phyloP scores from a whole-genome alignment of 2,329 filamentous ascomycete genomes.

The Xylariaceae sp. region DNA sequence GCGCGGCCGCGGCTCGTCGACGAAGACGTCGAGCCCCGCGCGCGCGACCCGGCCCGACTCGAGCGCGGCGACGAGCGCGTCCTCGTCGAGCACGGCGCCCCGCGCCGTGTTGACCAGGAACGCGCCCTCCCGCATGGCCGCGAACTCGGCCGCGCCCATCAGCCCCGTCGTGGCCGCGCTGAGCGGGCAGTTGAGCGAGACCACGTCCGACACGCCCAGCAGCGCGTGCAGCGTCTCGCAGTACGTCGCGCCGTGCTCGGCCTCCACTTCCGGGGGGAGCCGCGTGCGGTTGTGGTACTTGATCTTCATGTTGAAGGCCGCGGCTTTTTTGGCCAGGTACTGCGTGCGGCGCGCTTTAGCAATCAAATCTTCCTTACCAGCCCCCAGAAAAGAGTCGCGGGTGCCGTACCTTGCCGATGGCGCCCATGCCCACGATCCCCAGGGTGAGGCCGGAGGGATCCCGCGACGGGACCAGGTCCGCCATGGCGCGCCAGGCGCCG shows the following conservation, averaged over 20 bases:
- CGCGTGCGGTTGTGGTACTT: constrained; percentile 34
- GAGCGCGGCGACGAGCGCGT: constrained; percentile 19
- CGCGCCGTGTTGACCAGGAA: constrained; percentile 23
- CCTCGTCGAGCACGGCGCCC: constrained; percentile 23
- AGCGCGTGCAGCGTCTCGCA: constrained; percentile 30
- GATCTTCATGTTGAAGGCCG: constrained; percentile 16
- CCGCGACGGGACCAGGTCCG: constrained; percentile 24
- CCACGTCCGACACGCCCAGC: constrained; percentile 32
- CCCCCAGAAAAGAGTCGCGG: background rate
- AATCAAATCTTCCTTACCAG: background rate
- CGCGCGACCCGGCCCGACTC: constrained; percentile 15
- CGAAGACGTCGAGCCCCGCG: constrained; percentile 24
- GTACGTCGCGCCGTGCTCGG: constrained; percentile 27
- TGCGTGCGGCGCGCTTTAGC: constrained; percentile 14
- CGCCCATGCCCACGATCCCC: constrained; percentile 41
- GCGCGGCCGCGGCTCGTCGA: constrained; percentile 18
- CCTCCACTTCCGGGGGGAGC: constrained; percentile 27
- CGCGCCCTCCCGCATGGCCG: constrained; percentile 12
- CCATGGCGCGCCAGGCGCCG: constrained; percentile 30
- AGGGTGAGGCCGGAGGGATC: constrained; percentile 38
- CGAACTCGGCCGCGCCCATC: constrained; percentile 16
- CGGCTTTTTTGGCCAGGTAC: constrained; percentile 2
- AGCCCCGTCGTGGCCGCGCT: constrained; percentile 13
- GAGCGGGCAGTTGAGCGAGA: constrained; percentile 24
- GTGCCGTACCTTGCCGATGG: constrained; percentile 34